A percentile compares a stretch with the other conserved stretches of the same genome.
phyloP scores from a whole-genome alignment of 257 asterid genomes.

The Solanum tacnaense region DNA sequence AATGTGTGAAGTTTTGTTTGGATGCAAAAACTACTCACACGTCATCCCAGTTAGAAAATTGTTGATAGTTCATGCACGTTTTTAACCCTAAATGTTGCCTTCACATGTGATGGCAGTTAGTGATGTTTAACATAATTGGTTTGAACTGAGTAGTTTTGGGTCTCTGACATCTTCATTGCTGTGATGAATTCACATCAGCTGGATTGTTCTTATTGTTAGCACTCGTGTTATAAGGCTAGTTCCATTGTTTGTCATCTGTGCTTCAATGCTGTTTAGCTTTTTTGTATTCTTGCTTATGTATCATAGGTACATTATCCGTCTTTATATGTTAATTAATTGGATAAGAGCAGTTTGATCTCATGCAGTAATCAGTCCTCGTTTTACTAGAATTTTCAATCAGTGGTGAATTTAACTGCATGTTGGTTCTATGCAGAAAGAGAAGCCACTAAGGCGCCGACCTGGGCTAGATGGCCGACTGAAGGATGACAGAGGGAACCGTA shows the following conservation, averaged over 20 bases:
- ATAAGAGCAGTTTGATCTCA: not conserved
- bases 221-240: not conserved
- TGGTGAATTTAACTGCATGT: not conserved
- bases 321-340: not conserved
- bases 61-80: not conserved
- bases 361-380: not conserved
- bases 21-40: not conserved
- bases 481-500: conserved; percentile 71
- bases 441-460: conserved; percentile 56
- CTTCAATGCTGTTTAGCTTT: not conserved
- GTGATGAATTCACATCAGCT: not conserved
- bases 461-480: conserved; percentile 56
- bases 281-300: not conserved
- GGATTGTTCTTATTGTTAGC: not conserved
- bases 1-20: not conserved
- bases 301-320: not conserved
- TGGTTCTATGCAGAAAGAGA: conserved; percentile 61
- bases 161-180: not conserved
- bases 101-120: not conserved
- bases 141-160: not conserved
- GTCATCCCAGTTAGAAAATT: not conserved
- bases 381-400: not conserved
- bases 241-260: not conserved
- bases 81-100: not conserved
- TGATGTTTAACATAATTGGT: not conserved